Conservation (phyloP, 805 yeast species). For the Candida stauntonica region DNA sequence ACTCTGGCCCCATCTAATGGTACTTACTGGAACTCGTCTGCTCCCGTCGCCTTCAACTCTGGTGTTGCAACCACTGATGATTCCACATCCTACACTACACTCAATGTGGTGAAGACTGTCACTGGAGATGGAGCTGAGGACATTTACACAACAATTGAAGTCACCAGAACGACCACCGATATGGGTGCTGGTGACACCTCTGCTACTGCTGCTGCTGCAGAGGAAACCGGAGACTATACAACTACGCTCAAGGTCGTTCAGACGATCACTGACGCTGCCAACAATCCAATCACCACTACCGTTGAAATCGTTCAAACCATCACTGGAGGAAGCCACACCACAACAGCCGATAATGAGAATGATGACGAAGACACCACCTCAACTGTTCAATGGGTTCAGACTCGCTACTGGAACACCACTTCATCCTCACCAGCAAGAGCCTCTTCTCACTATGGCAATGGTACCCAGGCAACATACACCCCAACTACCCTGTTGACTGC, state of each 20-base stretch:
- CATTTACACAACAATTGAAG: neutral
- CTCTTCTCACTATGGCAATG: neutral
- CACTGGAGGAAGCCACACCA: neutral
- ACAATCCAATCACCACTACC: too few species aligned
- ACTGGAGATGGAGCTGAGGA: neutral
- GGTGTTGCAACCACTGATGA: neutral
- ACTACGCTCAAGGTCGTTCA: too few species aligned
- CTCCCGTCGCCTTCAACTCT: neutral
- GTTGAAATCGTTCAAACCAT: too few species aligned
- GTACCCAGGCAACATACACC: conserved; percentile 2
- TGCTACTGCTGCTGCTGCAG: too few species aligned
- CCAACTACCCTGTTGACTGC: neutral
- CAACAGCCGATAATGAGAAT: neutral
- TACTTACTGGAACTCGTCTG: neutral
- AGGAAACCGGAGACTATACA: too few species aligned
- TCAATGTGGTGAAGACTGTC: neutral
- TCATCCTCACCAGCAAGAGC: neutral
- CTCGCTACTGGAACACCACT: conserved; percentile 3
- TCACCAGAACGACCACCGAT: neutral
- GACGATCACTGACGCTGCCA: too few species aligned
- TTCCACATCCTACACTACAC: neutral
- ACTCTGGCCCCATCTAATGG: neutral
- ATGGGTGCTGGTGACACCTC: too few species aligned
- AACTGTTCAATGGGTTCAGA: too few species aligned
- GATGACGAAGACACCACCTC: too few species aligned